A percentile compares a stretch with the other conserved stretches of the same genome.
phyloP scores from a whole-genome alignment of 2,329 filamentous ascomycete genomes.

The Coniochaeta sp. region DNA sequence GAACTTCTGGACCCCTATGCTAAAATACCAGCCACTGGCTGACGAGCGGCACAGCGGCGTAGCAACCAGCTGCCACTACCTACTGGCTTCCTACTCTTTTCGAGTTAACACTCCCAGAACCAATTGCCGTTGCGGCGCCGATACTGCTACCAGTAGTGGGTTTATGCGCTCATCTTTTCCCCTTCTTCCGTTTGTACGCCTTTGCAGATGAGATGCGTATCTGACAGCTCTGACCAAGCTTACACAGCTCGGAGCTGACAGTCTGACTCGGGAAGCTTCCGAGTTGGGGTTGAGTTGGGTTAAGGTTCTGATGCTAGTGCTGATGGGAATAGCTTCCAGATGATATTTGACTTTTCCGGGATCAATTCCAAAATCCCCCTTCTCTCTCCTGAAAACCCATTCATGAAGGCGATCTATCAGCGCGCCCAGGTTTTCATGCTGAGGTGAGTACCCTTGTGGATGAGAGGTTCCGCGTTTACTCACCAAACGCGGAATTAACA shows the following conservation, averaged over 20 bases:
- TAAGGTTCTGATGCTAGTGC: constrained; percentile 1
- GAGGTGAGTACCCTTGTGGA: no score
- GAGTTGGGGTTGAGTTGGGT: background rate
- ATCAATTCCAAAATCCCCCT: background rate
- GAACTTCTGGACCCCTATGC: background rate
- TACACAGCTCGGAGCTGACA: background rate
- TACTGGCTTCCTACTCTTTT: background rate
- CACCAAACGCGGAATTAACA: no score
- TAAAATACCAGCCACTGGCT: background rate
- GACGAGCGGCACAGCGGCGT: background rate
- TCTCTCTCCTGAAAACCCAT: background rate
- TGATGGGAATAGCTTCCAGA: background rate
- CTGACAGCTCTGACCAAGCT: background rate
- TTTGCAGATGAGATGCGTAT: background rate
- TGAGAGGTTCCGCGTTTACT: no score
- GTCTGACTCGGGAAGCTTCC: background rate
- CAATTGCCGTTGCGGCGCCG: background rate
- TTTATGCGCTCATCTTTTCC: background rate
- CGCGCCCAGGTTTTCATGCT: no score
- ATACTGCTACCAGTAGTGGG: background rate
- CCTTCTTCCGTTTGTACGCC: background rate
- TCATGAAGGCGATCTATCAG: no score
- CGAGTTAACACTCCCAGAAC: background rate
- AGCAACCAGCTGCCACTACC: background rate
- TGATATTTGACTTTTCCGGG: background rate